These are phyloP conservation scores for Pleurotus pulmonarius DNA, from an alignment of 768 basidiomycete genomes.

Conservation along the genomic window DNA sequence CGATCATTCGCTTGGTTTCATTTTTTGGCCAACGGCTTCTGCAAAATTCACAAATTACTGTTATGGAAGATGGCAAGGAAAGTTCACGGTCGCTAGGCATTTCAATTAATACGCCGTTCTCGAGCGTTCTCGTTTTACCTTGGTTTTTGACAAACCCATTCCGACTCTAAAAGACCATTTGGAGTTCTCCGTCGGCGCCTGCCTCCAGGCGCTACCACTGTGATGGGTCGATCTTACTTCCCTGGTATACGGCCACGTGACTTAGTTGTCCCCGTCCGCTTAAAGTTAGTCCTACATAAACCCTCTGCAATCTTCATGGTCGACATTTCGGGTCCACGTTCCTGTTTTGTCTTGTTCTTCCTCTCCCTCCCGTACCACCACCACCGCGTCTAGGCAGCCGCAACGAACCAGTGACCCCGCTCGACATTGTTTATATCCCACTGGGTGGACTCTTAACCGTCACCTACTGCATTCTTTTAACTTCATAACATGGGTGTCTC, in stretches of 20 bases:
- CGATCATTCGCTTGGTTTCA: too few species aligned
- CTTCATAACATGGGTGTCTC: constrained; percentile 16
- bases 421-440: constrained; percentile 1
- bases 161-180: too few species aligned
- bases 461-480: not conserved
- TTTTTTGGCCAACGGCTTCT: too few species aligned
- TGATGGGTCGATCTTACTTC: not conserved
- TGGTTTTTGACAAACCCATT: too few species aligned
- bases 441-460: not conserved
- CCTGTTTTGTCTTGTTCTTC: not conserved
- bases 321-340: not conserved
- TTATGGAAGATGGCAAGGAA: too few species aligned
- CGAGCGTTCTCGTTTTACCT: too few species aligned
- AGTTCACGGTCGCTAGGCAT: too few species aligned
- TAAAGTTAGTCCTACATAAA: not conserved
- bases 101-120: too few species aligned
- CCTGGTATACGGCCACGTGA: constrained; percentile 4
- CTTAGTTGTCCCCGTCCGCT: not conserved
- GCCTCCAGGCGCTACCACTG: not conserved
- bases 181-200: too few species aligned
- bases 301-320: not conserved
- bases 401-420: not conserved
- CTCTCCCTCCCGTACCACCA: not conserved
- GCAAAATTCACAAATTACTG: too few species aligned
- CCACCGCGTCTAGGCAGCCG: not conserved